phyloP scores from a whole-genome alignment of 1,284 basidiomycete genomes.

The Rhodotorula sp. region DNA sequence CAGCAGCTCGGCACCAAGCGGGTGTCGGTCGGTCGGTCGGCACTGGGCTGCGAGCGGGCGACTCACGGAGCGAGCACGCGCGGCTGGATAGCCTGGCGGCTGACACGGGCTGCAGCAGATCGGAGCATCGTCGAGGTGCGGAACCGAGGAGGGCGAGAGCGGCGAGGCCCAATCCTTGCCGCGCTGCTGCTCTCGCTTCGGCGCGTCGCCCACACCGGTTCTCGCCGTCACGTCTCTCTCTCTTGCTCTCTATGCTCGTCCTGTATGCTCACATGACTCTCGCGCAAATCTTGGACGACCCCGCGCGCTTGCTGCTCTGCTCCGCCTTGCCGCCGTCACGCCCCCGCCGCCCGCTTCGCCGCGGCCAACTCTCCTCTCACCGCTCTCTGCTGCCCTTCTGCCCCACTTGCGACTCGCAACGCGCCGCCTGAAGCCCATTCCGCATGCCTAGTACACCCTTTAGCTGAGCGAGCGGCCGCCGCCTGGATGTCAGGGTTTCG shows the following conservation, averaged over 20 bases:
- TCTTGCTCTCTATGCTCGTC: background rate
- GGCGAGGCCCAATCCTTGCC: background rate
- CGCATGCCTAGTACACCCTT: no score
- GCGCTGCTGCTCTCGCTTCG: background rate
- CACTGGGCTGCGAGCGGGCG: background rate
- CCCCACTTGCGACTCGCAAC: no score
- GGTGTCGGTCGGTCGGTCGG: background rate
- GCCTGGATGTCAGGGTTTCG: no score
- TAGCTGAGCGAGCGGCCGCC: no score
- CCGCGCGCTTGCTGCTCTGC: background rate
- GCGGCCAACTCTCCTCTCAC: background rate
- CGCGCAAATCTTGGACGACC: background rate
- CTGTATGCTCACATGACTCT: background rate
- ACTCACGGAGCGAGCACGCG: slow-evolving; percentile 26
- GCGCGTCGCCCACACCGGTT: background rate
- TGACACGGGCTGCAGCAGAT: slow-evolving; percentile 23
- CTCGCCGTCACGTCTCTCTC: background rate
- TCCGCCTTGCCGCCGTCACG: background rate
- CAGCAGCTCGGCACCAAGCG: slow-evolving; percentile 3
- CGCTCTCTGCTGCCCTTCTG: no score
- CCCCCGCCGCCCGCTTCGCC: background rate
- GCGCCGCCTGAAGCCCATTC: background rate
- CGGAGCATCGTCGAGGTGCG: slow-evolving; percentile 16
- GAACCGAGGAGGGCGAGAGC: background rate
- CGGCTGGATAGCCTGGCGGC: slow-evolving; percentile 31